Evolutionary conservation across 345 rosid species (phyloP), one percentile per base, ranked within the genome.

Genomic region (Boechera divaricarpa): DNA sequence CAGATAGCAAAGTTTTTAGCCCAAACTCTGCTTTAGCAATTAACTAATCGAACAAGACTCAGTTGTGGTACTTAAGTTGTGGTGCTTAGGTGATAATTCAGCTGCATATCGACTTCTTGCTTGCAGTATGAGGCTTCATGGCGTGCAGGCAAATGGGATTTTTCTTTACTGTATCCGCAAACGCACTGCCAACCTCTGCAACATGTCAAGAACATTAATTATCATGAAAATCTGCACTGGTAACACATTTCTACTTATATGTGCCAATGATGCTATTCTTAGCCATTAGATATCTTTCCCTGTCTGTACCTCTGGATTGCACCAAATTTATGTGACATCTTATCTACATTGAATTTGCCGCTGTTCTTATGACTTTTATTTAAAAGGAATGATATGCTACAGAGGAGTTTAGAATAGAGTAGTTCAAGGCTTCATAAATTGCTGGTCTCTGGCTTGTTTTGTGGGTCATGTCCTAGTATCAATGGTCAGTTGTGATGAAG

Each of bases 71-170:
- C n/a, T 16, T 28, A 62, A 69, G 63, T 60, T 76, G 63, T 67
- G 45, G 63, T 59, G 18, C 54, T 56, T 74, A 65, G 57, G 36
- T 61, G 41, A 41, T 53, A 33, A 76, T 52, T 66, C 32, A 67
- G 61, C 58, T 76, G 61, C 44, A 75, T 48, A 75, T 51, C 29
- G 49, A 41, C 55, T 78, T 73, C 45, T 67, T 79, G 39, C 81
- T 71, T 85, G 86, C 87, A 94, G 98, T 92, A 88, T 62, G 97
- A 94, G 80, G 97, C 98, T 83, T 97, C 98, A 69, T 94, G 98
- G 97, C 97, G 87, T 78, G 87, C 95, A 32, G 97, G 95, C 68
- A 92, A 94, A 64, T 94, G 98, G 97, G 98, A 94, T 87, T 94
- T 92, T 69, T 87, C 97, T 79, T 79, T 88, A 54, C 87, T 85